Conservation (phyloP, 2,329 filamentous ascomycete genomes). For the Zarea fungicola region DNA sequence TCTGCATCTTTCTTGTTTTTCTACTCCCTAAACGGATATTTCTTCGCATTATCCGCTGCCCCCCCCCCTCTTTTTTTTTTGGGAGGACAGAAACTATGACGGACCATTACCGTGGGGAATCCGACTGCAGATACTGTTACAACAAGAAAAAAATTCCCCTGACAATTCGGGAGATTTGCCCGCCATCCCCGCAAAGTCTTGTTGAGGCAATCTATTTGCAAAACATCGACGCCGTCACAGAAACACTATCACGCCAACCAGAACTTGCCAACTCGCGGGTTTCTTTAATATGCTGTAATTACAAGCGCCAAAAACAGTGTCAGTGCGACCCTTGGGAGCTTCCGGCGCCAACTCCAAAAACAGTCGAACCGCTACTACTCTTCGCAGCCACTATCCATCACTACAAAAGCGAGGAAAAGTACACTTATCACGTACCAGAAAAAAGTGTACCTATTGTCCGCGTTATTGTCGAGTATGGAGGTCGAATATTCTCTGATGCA, state of each 20-base stretch:
- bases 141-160: not conserved
- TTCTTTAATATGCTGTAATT: not conserved
- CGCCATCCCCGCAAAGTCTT: not conserved
- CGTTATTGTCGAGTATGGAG: not conserved
- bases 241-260: not conserved
- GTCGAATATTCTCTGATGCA: not conserved
- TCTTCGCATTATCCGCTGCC: too few species aligned
- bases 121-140: not conserved
- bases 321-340: not conserved
- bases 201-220: slow-evolving; percentile 1
- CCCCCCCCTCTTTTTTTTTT: too few species aligned
- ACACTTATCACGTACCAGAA: not conserved
- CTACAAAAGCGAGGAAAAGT: not conserved
- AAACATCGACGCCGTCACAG: not conserved
- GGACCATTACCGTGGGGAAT: not conserved
- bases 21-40: too few species aligned
- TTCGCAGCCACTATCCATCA: slow-evolving; percentile 4
- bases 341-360: not conserved
- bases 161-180: not conserved
- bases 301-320: not conserved
- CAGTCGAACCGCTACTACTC: not conserved
- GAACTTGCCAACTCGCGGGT: slow-evolving; percentile 2
- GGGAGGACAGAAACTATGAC: too few species aligned
- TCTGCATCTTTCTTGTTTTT: too few species aligned
- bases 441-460: not conserved